phyloP scores from a whole-genome alignment of 2,329 filamentous ascomycete genomes.

The Pseudocercospora fuligena region DNA sequence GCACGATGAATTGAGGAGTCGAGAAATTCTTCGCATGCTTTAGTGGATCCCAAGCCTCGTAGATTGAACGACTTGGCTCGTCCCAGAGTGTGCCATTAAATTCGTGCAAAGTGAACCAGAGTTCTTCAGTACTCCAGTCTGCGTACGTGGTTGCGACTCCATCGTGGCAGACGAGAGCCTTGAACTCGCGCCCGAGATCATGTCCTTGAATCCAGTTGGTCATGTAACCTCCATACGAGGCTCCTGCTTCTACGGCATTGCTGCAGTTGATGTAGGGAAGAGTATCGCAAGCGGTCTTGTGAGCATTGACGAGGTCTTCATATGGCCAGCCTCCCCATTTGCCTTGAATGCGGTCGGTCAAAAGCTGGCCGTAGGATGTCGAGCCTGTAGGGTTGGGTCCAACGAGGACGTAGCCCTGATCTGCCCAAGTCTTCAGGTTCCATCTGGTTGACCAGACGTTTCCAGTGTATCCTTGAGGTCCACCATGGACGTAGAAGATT shows the following conservation, averaged over 20 bases:
- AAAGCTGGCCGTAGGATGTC: slow-evolving; percentile 38
- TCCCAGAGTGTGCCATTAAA: slow-evolving; percentile 57
- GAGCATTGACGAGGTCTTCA: slow-evolving; percentile 33
- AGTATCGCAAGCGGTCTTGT: slow-evolving; percentile 29
- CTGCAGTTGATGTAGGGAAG: slow-evolving; percentile 33
- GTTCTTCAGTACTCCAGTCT: slow-evolving; percentile 55
- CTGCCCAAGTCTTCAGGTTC: slow-evolving; percentile 38
- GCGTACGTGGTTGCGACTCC: slow-evolving; percentile 60
- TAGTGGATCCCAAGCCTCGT: slow-evolving; percentile 30
- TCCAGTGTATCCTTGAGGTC: slow-evolving; percentile 37
- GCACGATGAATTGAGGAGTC: slow-evolving; percentile 32
- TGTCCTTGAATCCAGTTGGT: slow-evolving; percentile 75
- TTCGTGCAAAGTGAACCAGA: slow-evolving; percentile 58
- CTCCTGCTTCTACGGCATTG: slow-evolving; percentile 33
- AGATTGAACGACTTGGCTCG: slow-evolving; percentile 29
- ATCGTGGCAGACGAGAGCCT: slow-evolving; percentile 86
- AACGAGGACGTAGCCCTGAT: slow-evolving; percentile 41
- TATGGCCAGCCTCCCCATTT: slow-evolving; percentile 33
- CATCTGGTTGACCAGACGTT: slow-evolving; percentile 38
- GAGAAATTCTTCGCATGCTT: slow-evolving; percentile 31
- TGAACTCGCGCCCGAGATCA: slow-evolving; percentile 79
- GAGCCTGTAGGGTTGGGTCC: slow-evolving; percentile 38
- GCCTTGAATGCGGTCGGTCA: slow-evolving; percentile 36
- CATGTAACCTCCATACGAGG: slow-evolving; percentile 47
- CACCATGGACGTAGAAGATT: slow-evolving; percentile 39